Conservation (phyloP, 2,329 filamentous ascomycete species). For the Beauveria brongniartii region DNA sequence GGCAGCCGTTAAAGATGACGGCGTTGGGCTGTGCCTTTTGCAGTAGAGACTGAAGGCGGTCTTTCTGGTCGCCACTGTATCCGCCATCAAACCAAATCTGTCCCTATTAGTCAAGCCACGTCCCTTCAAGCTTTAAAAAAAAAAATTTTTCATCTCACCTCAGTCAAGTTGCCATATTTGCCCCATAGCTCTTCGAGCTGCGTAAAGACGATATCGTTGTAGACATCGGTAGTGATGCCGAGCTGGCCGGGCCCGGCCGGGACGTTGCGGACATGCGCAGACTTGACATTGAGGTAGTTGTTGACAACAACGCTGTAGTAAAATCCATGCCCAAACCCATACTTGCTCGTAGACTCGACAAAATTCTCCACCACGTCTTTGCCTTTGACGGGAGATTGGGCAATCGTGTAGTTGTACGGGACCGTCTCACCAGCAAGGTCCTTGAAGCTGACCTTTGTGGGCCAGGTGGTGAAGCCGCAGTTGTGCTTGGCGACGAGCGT, state of each 20-base stretch:
- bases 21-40: slow-evolving; percentile 17
- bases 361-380: slow-evolving; percentile 19
- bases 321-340: slow-evolving; percentile 21
- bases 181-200: slow-evolving; percentile 19
- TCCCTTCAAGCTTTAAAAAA: neutral
- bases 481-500: slow-evolving; percentile 24
- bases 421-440: slow-evolving; percentile 18
- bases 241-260: slow-evolving; percentile 16
- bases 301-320: slow-evolving; percentile 24
- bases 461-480: slow-evolving; percentile 23
- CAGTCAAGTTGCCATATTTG: slow-evolving; percentile 18
- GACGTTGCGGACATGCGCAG: slow-evolving; percentile 13
- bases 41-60: slow-evolving; percentile 16
- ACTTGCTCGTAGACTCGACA: slow-evolving; percentile 18
- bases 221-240: slow-evolving; percentile 17
- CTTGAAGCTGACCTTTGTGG: slow-evolving; percentile 20
- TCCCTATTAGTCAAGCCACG: neutral
- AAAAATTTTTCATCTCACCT: slow-evolving; percentile 13
- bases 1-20: slow-evolving; percentile 19
- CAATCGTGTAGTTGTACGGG: slow-evolving; percentile 21
- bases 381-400: slow-evolving; percentile 19
- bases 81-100: slow-evolving; percentile 23
- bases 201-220: slow-evolving; percentile 18
- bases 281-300: slow-evolving; percentile 22
- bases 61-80: slow-evolving; percentile 16